These are phyloP conservation scores for Plasmodium malariae DNA, from an alignment of 169 alveolate species.

Conservation along the genomic window DNA sequence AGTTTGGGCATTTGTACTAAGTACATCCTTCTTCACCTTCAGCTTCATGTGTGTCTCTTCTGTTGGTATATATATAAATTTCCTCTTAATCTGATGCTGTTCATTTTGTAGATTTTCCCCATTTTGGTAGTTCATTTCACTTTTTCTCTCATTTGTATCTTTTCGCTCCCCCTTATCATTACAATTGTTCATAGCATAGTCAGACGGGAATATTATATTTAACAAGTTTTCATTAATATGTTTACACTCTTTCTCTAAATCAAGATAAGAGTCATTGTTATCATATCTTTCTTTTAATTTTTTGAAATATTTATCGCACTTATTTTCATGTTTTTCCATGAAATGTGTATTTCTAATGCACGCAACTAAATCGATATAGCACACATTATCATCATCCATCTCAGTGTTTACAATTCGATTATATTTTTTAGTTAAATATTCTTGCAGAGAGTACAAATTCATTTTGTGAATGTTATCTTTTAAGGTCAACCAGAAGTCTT, in stretches of 20 bases:
- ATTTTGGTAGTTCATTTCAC: neutral
- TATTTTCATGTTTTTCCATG: conserved; percentile 37
- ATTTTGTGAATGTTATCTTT: conserved; percentile 28
- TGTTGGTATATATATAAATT: conserved; percentile 37
- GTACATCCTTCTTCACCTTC: neutral
- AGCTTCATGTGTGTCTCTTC: too few relatives aligned
- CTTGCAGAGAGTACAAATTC: conserved; percentile 24
- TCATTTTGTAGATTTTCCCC: neutral
- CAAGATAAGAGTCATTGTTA: neutral
- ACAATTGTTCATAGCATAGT: neutral
- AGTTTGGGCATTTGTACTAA: neutral
- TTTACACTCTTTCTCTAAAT: conserved; percentile 62
- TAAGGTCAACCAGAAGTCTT: conserved; percentile 17
- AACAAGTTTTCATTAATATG: conserved; percentile 41
- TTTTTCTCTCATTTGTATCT: neutral
- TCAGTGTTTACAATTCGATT: conserved; percentile 12
- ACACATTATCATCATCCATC: conserved; percentile 7
- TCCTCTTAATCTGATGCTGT: conserved; percentile 10
- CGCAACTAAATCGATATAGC: conserved; percentile 18
- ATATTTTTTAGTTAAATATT: conserved; percentile 33
- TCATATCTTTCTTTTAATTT: conserved; percentile 33
- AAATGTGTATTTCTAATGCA: conserved; percentile 20
- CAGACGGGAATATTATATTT: conserved; percentile 5
- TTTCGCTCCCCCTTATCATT: neutral
- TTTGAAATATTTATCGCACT: conserved; percentile 59